Percentiles rank a stretch among this genome's conserved stretches.
Evolutionary conservation across 169 alveolate genomes (phyloP).

Genomic region (Cyclospora cayetanensis): DNA sequence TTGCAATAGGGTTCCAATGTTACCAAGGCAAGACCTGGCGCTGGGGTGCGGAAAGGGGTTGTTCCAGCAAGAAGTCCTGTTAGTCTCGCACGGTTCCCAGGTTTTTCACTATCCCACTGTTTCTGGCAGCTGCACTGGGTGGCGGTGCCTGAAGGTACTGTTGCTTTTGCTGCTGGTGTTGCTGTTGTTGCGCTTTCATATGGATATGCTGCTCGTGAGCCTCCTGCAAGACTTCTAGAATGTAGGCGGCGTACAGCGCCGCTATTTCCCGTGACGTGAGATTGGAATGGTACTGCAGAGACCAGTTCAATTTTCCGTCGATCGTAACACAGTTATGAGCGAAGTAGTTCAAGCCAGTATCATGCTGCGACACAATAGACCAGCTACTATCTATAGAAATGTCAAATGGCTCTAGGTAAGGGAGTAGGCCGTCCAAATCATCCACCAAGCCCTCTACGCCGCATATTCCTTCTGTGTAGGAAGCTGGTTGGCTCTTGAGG

Average conservation of each 20-base stretch:
- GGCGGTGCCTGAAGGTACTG: background rate
- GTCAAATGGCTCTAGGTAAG: slow-evolving; percentile 38
- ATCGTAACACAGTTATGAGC: slow-evolving; percentile 81
- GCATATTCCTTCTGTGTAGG: background rate
- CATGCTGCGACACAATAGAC: slow-evolving; percentile 68
- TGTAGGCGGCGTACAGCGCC: slow-evolving; percentile 72
- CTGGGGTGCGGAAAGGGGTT: background rate
- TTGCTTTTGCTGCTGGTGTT: background rate
- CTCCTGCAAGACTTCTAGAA: slow-evolving; percentile 39
- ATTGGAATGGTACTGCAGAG: slow-evolving; percentile 79
- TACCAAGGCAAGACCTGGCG: background rate
- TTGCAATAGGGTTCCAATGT: background rate
- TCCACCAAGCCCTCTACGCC: background rate
- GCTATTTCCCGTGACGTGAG: slow-evolving; percentile 75
- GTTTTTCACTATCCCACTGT: no score
- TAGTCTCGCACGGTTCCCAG: no score
- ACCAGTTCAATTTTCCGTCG: slow-evolving; percentile 76
- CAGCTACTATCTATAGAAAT: slow-evolving; percentile 58
- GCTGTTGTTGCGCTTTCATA: background rate
- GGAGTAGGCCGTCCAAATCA: slow-evolving; percentile 27
- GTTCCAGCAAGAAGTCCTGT: background rate
- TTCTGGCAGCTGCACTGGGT: background rate
- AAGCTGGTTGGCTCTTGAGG: background rate
- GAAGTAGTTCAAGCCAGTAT: slow-evolving; percentile 75
- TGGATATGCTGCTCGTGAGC: slow-evolving; percentile 36